phyloP scores from a whole-genome alignment of 2,329 filamentous ascomycete genomes.

The Trichoderma sp. region DNA sequence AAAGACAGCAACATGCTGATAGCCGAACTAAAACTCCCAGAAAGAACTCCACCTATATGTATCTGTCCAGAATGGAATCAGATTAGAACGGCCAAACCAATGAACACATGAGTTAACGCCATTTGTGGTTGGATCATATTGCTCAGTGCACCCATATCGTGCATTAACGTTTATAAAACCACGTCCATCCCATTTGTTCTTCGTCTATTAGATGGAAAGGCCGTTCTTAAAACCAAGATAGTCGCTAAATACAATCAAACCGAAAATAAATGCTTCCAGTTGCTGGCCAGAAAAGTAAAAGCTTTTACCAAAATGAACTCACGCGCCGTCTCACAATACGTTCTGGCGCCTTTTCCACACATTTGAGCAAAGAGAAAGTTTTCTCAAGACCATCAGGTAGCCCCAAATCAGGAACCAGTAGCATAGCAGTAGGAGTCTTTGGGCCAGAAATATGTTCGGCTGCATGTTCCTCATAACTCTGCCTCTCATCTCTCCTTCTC shows the following conservation, averaged over 20 bases:
- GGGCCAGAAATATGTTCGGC: conserved; percentile 20
- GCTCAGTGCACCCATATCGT: no score
- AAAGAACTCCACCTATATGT: no score
- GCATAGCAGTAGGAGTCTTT: conserved; percentile 35
- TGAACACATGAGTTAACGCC: no score
- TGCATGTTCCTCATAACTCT: background rate
- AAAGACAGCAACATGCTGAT: no score
- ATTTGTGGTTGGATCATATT: no score
- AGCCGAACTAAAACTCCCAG: no score
- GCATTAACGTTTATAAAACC: no score
- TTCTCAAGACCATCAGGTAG: conserved; percentile 12
- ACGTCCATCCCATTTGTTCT: background rate
- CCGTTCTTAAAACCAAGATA: background rate
- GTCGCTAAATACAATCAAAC: conserved; percentile 2
- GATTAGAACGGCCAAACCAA: no score
- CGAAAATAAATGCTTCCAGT: conserved; percentile 54
- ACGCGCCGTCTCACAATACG: conserved; percentile 27
- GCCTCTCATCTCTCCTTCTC: background rate
- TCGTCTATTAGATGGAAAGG: background rate
- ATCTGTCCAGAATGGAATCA: no score
- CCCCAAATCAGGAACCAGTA: conserved; percentile 28
- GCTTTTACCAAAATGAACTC: conserved; percentile 37
- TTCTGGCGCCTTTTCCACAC: conserved; percentile 24
- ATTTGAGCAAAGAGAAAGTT: conserved; percentile 30
- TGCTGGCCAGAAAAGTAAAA: background rate